Percentiles rank a stretch among this genome's conserved stretches.
Conservation (phyloP, 164 flowering plant genomes). For the Nymphaea colorata region DNA sequence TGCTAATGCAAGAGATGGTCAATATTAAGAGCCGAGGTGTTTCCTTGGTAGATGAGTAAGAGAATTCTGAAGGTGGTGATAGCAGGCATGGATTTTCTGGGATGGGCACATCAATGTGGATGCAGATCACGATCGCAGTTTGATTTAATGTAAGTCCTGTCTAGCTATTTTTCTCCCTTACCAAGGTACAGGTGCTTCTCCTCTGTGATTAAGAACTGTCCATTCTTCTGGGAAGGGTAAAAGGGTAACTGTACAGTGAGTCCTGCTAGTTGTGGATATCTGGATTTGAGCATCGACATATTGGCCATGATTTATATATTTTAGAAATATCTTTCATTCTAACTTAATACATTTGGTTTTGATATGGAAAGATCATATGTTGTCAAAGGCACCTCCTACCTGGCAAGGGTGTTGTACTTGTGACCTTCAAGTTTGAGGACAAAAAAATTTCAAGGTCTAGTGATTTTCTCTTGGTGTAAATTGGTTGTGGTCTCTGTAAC, state of each 20-base stretch:
- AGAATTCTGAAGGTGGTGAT: not conserved
- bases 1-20: not conserved
- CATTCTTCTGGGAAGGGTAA: not conserved
- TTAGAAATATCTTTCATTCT: too few relatives aligned
- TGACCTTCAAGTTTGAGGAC: too few relatives aligned
- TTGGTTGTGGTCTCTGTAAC: too few relatives aligned
- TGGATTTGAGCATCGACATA: too few relatives aligned
- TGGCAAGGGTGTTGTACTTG: too few relatives aligned
- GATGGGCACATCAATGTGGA: not conserved
- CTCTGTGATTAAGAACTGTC: not conserved
- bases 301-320: too few relatives aligned
- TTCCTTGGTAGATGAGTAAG: not conserved
- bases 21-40: not conserved
- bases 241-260: not conserved
- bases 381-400: too few relatives aligned
- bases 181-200: not conserved
- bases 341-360: too few relatives aligned
- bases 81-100: not conserved
- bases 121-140: not conserved
- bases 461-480: too few relatives aligned
- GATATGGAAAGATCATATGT: too few relatives aligned
- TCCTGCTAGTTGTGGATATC: too few relatives aligned
- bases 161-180: not conserved
- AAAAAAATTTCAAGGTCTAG: too few relatives aligned
- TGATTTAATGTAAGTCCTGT: not conserved